These are phyloP conservation scores for Triticum aestivum DNA, from an alignment of 176 grass and related monocot species.

Conservation along the genomic window IWGSC_CS_RefSeq_v2.1 NC_057812.1:424221830-424222329, in stretches of 20 bases:
- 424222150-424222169: too few species aligned
- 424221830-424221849: conserved; percentile 74
- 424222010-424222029: not conserved
- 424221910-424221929: conserved; percentile 21
- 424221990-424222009: not conserved
- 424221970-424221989: conserved; percentile 15
- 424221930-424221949: not conserved
- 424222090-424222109: not conserved
- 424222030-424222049: conserved; percentile 2
- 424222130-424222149: too few species aligned
- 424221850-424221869: conserved; percentile 55
- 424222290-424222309: too few species aligned
- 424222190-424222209: too few species aligned
- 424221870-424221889: conserved; percentile 57
- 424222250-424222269: too few species aligned
- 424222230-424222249: too few species aligned
- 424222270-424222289: too few species aligned
- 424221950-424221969: conserved; percentile 25
- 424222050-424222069: too few species aligned
- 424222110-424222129: too few species aligned
- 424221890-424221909: not conserved
- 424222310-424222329: too few species aligned
- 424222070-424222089: not conserved
- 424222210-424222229: too few species aligned
- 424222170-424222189: too few species aligned